These are phyloP conservation scores for Xylariales sp. DNA, from an alignment of 2,329 filamentous ascomycete genomes.

Conservation along the genomic window DNA sequence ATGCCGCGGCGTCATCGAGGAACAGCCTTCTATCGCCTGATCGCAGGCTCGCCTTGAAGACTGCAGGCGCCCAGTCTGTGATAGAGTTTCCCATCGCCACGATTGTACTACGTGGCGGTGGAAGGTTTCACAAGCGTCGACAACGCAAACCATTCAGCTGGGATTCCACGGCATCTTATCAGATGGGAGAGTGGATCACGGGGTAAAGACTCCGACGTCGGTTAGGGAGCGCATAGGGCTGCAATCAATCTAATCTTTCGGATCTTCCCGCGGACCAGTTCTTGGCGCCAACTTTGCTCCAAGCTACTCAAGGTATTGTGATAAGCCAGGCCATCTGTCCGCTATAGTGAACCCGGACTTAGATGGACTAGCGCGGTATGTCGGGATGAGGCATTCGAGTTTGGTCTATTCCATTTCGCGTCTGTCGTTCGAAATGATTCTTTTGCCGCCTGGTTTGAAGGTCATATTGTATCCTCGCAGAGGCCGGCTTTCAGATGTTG, in stretches of 20 bases:
- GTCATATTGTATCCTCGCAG: too few species aligned
- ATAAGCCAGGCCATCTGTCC: too few species aligned
- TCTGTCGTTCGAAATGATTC: too few species aligned
- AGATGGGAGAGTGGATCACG: conserved; percentile 2
- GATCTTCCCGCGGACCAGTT: conserved; percentile 5
- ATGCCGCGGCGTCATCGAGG: conserved; percentile 4
- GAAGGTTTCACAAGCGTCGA: not conserved
- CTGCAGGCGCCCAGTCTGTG: not conserved
- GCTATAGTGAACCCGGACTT: too few species aligned
- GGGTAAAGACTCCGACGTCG: conserved; percentile 3
- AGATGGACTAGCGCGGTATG: too few species aligned
- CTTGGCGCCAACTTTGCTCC: not conserved
- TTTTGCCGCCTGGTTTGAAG: too few species aligned
- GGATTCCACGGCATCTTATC: conserved; percentile 2
- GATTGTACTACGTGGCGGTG: not conserved
- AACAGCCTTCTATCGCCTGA: not conserved
- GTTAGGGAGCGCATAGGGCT: conserved; percentile 1
- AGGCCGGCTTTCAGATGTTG: too few species aligned
- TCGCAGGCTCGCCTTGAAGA: conserved; percentile 1
- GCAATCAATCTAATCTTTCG: conserved; percentile 10
- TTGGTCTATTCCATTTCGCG: too few species aligned
- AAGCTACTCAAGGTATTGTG: too few species aligned
- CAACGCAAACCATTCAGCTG: conserved; percentile 1
- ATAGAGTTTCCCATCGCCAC: conserved; percentile 2
- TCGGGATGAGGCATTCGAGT: too few species aligned